Percentiles rank a stretch among this genome's conserved stretches.
phyloP scores from a whole-genome alignment of 169 alveolate species.

The Perkinsus marinus region DNA sequence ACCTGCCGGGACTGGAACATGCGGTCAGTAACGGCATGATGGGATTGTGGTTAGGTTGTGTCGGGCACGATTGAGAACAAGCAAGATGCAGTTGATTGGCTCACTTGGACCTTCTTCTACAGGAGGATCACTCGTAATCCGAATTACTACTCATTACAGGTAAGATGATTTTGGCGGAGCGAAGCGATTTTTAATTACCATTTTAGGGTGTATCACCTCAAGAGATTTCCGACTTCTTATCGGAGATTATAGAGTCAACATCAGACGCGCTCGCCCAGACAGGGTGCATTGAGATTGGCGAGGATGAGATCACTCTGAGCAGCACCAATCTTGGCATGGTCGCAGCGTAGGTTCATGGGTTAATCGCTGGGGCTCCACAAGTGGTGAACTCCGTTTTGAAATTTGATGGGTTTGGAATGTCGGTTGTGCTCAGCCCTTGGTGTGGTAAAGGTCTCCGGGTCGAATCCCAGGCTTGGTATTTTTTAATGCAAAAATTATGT shows the following conservation, averaged over 20 bases:
- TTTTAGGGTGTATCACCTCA: not conserved
- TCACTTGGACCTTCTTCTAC: slow-evolving; percentile 97
- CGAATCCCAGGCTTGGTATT: too few species aligned
- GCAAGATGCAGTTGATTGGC: slow-evolving; percentile 97
- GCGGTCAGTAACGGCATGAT: too few species aligned
- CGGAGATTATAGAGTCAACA: slow-evolving; percentile 85
- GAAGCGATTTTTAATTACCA: not conserved
- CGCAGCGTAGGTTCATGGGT: slow-evolving; percentile 34
- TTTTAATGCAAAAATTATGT: too few species aligned
- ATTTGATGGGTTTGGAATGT: too few species aligned
- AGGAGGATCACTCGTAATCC: slow-evolving; percentile 96
- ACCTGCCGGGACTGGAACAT: too few species aligned
- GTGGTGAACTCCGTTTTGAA: too few species aligned
- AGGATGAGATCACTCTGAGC: slow-evolving; percentile 55
- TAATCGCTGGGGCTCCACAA: too few species aligned
- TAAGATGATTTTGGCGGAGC: slow-evolving; percentile 13
- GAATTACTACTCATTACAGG: slow-evolving; percentile 89
- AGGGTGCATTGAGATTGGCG: slow-evolving; percentile 76
- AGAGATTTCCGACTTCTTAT: slow-evolving; percentile 73
- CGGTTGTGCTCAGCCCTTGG: too few species aligned
- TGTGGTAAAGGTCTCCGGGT: too few species aligned
- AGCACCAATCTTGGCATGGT: slow-evolving; percentile 64
- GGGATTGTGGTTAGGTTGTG: slow-evolving; percentile 46
- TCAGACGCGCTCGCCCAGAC: slow-evolving; percentile 77
- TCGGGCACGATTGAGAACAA: slow-evolving; percentile 82